A percentile compares a stretch with the other conserved stretches of the same genome.
Evolutionary conservation across 805 yeast genomes (phyloP).

Genomic region (Lipomyces mesembrius): DNA sequence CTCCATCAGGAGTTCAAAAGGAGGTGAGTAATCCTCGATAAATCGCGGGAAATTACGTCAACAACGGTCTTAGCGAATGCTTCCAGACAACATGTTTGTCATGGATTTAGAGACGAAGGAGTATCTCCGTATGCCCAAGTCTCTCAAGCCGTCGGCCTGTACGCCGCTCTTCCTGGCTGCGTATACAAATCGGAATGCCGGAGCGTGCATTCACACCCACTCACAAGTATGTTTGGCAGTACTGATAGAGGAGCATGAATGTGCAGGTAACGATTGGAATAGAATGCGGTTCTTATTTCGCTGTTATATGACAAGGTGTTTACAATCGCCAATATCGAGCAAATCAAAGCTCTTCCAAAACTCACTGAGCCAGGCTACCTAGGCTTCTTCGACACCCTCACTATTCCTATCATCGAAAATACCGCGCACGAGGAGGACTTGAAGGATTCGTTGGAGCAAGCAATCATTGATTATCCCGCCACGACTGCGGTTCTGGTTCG

Average conservation of each 20-base stretch:
- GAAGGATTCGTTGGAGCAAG: conserved; percentile 64
- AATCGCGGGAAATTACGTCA: background rate
- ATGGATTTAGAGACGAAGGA: conserved; percentile 59
- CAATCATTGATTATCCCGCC: conserved; percentile 71
- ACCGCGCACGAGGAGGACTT: conserved; percentile 87
- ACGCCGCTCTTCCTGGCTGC: conserved; percentile 85
- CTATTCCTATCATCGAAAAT: conserved; percentile 89
- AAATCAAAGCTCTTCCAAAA: conserved; percentile 83
- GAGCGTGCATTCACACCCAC: conserved; percentile 94
- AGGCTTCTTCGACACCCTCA: conserved; percentile 72
- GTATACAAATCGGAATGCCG: conserved; percentile 69
- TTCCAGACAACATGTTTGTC: conserved; percentile 81
- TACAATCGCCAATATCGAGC: conserved; percentile 79
- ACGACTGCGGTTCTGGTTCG: conserved; percentile 87
- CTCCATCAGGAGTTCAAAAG: conserved; percentile 97
- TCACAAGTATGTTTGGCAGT: conserved; percentile 56
- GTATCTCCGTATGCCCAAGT: conserved; percentile 63
- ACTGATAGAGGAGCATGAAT: too few species aligned
- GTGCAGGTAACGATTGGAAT: background rate
- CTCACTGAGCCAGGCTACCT: conserved; percentile 69
- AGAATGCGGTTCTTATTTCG: conserved; percentile 76
- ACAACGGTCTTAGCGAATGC: conserved; percentile 54
- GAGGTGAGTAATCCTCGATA: conserved; percentile 51
- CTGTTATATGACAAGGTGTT: conserved; percentile 72
- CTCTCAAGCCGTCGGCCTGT: conserved; percentile 88